Evolutionary conservation across 768 basidiomycete species (phyloP).

Genomic region (Psilocybe tampanensis): DNA sequence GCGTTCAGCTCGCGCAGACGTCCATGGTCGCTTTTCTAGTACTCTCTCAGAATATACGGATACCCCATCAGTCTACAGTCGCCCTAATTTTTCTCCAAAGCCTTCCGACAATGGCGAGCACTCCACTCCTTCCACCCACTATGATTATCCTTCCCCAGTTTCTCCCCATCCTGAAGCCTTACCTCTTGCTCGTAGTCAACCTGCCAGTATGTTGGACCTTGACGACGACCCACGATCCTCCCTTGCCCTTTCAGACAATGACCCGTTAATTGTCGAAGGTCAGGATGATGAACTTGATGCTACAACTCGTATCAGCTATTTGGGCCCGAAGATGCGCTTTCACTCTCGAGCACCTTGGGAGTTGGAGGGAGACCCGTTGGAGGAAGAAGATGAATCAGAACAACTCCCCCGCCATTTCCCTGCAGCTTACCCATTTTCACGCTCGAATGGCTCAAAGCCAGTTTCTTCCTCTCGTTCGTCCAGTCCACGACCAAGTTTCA

Average conservation of each 20-base stretch:
- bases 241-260: constrained; percentile 31
- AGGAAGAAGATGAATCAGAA: constrained; percentile 51
- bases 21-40: constrained; percentile 51
- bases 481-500: constrained; percentile 40
- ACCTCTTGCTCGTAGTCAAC: constrained; percentile 46
- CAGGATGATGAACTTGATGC: constrained; percentile 46
- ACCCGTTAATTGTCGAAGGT: constrained; percentile 35
- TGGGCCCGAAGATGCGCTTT: constrained; percentile 84
- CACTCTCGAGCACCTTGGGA: constrained; percentile 87
- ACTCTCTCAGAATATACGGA: constrained; percentile 63
- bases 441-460: constrained; percentile 34
- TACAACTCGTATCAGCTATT: constrained; percentile 62
- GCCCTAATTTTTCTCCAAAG: constrained; percentile 57
- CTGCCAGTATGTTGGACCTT: constrained; percentile 57
- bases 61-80: constrained; percentile 72
- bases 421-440: constrained; percentile 23
- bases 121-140: constrained; percentile 26
- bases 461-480: constrained; percentile 49
- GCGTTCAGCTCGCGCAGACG: constrained; percentile 50
- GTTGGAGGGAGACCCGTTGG: constrained; percentile 48
- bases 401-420: constrained; percentile 32
- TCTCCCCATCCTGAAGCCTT: constrained; percentile 31
- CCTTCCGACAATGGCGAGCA: constrained; percentile 33
- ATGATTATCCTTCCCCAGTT: constrained; percentile 25
- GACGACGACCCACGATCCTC: constrained; percentile 53